Evolutionary conservation across 2,329 filamentous ascomycete genomes (phyloP), one percentile per base, ranked within the genome.

Genomic region (Trichophyton rubrum): DNA sequence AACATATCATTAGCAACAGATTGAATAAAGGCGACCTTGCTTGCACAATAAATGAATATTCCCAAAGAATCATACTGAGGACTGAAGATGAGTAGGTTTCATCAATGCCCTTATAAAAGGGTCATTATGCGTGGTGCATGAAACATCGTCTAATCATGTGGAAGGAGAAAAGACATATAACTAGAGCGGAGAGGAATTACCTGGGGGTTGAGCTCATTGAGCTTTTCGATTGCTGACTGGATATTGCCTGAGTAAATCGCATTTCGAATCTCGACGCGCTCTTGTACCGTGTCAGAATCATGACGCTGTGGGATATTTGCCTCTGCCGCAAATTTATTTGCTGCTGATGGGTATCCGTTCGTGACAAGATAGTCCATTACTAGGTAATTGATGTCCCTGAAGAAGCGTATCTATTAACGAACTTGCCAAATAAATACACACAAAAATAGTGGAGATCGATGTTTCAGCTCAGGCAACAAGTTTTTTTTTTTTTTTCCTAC

Each of bases 51-150:
- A 63, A 60, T 47, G n/a, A 60, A 55, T 61, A 64, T 62, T 62
- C 58, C 62, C 58, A 59, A 20, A 49, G 22, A 81, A 80, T 95
- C 89, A 93, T 90, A 86, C 83, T 88, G 84, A 88, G 83, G 84
- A 88, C 84, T 89, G 85, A 88, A 88, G 85, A 83, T 78, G 77
- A 76, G 77, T 79, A 78, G 78, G 82, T 84, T 79, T 97, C 92
- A 95, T 95, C 93, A 93, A 84, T 77, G 83, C 85, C 85, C 30
- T 57, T 84, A 80, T 80, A 83, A 85, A 84, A 82, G 80, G 80
- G 84, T 66, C 97, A 13, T 57, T 57, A 93, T 90, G 93, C 90
- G 93, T 99, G 93, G 93, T 99, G 93, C 93, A 99, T 99, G 92
- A 95, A 91, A 81, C 87, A 81, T 51, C 82, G 80, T 89, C 80